phyloP scores from a whole-genome alignment of 2,329 filamentous ascomycete species.

The Calonectria pteridis region DNA sequence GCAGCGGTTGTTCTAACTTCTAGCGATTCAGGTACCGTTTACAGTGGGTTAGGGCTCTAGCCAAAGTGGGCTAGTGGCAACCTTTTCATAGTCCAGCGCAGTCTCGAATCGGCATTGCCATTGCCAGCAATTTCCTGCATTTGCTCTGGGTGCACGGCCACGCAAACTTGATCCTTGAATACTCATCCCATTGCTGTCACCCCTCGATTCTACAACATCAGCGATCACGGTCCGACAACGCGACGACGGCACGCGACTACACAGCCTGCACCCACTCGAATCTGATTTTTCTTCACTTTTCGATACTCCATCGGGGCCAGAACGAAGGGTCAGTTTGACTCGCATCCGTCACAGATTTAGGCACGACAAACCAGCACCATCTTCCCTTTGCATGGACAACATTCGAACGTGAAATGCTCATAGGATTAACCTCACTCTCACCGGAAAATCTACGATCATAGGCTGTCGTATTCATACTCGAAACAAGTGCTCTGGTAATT shows the following conservation, averaged over 20 bases:
- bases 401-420: constrained; percentile 47
- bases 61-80: constrained; percentile 37
- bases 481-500: constrained; percentile 13
- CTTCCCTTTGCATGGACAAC: constrained; percentile 45
- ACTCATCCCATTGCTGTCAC: constrained; percentile 33
- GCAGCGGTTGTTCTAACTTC: constrained; percentile 24
- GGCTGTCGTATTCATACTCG: constrained; percentile 16
- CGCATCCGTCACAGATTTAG: constrained; percentile 19
- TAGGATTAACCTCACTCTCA: constrained; percentile 31
- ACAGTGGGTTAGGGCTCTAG: constrained; percentile 35
- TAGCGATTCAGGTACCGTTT: constrained; percentile 44
- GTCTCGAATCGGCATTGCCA: constrained; percentile 46
- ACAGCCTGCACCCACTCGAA: background rate
- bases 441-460: constrained; percentile 28
- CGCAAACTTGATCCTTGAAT: constrained; percentile 35
- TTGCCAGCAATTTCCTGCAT: constrained; percentile 54
- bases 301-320: background rate
- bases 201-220: constrained; percentile 27
- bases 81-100: constrained; percentile 35
- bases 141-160: constrained; percentile 39
- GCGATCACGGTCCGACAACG: constrained; percentile 22
- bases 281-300: constrained; percentile 12
- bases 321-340: constrained; percentile 1
- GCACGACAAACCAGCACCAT: constrained; percentile 33
- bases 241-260: constrained; percentile 14